Percentiles rank a stretch among this genome's conserved stretches.
Conservation (phyloP, 2,329 filamentous ascomycete genomes). For the Fusarium tjaetaba region DNA sequence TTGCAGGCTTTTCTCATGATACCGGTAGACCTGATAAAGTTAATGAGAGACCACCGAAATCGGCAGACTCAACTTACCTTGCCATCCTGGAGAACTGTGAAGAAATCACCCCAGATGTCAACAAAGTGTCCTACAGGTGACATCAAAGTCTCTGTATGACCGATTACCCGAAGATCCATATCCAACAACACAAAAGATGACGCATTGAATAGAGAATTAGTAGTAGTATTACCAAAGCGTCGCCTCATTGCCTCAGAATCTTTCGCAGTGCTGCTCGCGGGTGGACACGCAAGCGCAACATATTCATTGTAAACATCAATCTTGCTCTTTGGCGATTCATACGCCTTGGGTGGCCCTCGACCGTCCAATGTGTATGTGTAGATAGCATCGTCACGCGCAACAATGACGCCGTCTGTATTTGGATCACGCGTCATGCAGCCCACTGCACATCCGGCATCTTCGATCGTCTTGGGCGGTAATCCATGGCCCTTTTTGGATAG, state of each 20-base stretch:
- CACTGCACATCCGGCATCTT: conserved; percentile 90
- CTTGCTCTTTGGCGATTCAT: conserved; percentile 88
- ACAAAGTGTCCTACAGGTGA: conserved; percentile 84
- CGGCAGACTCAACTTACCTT: conserved; percentile 67
- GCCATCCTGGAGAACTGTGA: conserved; percentile 88
- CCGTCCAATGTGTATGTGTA: conserved; percentile 92
- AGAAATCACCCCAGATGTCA: conserved; percentile 90
- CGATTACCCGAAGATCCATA: conserved; percentile 87
- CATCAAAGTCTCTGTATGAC: conserved; percentile 85
- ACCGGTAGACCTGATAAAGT: conserved; percentile 74
- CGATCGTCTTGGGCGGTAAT: conserved; percentile 85
- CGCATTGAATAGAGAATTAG: conserved; percentile 83
- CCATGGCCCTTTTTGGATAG: conserved; percentile 91
- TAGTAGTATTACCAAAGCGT: conserved; percentile 75
- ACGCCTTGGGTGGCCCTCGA: conserved; percentile 86
- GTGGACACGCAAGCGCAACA: conserved; percentile 85
- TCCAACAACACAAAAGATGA: conserved; percentile 93
- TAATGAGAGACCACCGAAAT: not conserved
- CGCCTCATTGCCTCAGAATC: conserved; percentile 71
- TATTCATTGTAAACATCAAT: conserved; percentile 86
- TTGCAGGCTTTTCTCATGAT: conserved; percentile 89
- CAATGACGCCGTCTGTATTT: conserved; percentile 82
- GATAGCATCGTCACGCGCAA: conserved; percentile 94
- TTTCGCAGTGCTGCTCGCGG: conserved; percentile 61
- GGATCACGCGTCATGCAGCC: conserved; percentile 93